Percentiles rank a stretch among this genome's conserved stretches.
phyloP scores from a whole-genome alignment of 2,329 filamentous ascomycete species.

The Pseudopithomyces chartarum region DNA sequence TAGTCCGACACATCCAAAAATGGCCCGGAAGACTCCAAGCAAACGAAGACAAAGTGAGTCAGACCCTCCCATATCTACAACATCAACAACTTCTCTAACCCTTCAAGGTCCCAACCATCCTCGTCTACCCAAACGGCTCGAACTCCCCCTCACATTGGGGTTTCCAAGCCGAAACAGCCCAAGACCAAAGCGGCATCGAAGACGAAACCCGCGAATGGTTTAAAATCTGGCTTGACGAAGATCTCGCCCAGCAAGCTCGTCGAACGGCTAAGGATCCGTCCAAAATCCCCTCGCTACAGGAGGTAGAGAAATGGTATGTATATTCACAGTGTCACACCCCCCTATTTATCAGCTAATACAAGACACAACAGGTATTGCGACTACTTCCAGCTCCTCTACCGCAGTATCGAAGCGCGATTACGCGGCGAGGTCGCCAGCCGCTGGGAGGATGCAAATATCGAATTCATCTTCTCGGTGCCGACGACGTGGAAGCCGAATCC shows the following conservation, averaged over 20 bases:
- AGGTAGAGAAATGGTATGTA: slow-evolving; percentile 47
- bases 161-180: slow-evolving; percentile 48
- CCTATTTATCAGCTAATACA: not conserved
- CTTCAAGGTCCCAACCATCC: slow-evolving; percentile 50
- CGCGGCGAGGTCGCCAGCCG: slow-evolving; percentile 40
- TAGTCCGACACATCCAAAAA: slow-evolving; percentile 40
- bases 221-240: slow-evolving; percentile 58
- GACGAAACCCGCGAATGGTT: slow-evolving; percentile 55
- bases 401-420: slow-evolving; percentile 47
- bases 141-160: slow-evolving; percentile 53
- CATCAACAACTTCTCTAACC: not conserved
- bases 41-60: slow-evolving; percentile 53
- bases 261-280: slow-evolving; percentile 12
- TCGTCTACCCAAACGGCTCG: slow-evolving; percentile 51
- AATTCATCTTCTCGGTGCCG: slow-evolving; percentile 60
- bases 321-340: slow-evolving; percentile 49
- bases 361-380: slow-evolving; percentile 47
- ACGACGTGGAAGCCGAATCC: slow-evolving; percentile 56
- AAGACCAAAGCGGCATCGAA: slow-evolving; percentile 42
- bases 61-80: not conserved
- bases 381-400: slow-evolving; percentile 54
- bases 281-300: slow-evolving; percentile 30
- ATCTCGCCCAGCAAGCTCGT: slow-evolving; percentile 38
- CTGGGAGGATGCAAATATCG: slow-evolving; percentile 52
- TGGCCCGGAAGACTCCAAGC: slow-evolving; percentile 56